Conservation (phyloP, 2,329 filamentous ascomycete species). For the Cladosporium sp. region DNA sequence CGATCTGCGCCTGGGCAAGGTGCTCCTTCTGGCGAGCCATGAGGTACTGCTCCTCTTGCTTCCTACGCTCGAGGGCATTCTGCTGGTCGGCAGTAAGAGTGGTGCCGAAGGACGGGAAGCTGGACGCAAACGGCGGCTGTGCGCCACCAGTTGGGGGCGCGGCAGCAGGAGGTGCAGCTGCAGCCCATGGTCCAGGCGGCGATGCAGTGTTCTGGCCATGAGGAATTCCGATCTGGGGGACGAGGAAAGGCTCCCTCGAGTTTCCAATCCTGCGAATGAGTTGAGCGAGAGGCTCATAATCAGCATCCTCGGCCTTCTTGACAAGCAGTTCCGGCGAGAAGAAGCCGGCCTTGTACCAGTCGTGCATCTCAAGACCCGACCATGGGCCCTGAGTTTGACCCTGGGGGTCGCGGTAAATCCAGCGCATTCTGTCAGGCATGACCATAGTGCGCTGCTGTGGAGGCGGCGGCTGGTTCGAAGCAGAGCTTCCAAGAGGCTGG, state of each 20-base stretch:
- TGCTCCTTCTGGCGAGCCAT: constrained; percentile 96
- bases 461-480: constrained; percentile 68
- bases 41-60: constrained; percentile 96
- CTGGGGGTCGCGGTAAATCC: constrained; percentile 96
- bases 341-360: constrained; percentile 99
- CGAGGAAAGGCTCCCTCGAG: constrained; percentile 93
- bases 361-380: constrained; percentile 97
- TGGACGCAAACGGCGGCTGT: constrained; percentile 84
- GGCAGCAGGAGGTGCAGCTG: constrained; percentile 26
- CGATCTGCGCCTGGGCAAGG: constrained; percentile 80
- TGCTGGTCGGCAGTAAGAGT: constrained; percentile 97
- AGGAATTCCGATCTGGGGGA: constrained; percentile 92
- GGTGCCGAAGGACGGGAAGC: constrained; percentile 94
- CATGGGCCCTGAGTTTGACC: constrained; percentile 91
- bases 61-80: constrained; percentile 91
- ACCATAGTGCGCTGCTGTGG: constrained; percentile 86
- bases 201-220: constrained; percentile 63
- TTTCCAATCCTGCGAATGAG: constrained; percentile 95
- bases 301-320: constrained; percentile 88
- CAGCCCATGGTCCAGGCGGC: constrained; percentile 44
- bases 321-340: constrained; percentile 93
- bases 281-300: constrained; percentile 94
- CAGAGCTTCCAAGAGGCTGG: constrained; percentile 47
- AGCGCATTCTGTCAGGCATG: constrained; percentile 98
- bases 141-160: constrained; percentile 44